Evolutionary conservation across 2,329 filamentous ascomycete genomes (phyloP), one percentile per base, ranked within the genome.

Genomic region (Aureobasidium zeae): DNA sequence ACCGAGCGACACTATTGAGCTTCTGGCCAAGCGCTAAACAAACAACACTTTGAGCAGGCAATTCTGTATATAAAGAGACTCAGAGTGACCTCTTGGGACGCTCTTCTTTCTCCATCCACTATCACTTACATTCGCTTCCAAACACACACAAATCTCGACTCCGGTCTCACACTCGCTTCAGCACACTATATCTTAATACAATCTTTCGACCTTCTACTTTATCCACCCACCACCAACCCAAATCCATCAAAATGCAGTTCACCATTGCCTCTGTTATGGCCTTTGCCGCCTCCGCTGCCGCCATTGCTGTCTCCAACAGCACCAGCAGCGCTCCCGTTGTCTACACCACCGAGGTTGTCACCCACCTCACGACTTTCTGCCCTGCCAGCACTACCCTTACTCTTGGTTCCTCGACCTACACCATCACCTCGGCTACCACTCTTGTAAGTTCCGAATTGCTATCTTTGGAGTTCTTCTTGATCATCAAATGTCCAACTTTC

Each of bases 201-300:
- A 37, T 32, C 21, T 11, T 9, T 32, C 33, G 16, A n/a, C 13
- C 41, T 36, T 44, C 36, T 43, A 7, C 28, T 17, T 24, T 17
- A 17, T 29, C 26, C 33, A 45, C 15, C n/a, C 33, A 36, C 25
- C 41, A 30, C 42, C 33, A 45, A 10, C 28, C 20, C 19, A 31
- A 38, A 15, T 28, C 17, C 22, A 51, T 60, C 66, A 71, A 63
- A 50, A 73, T 73, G 70, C 68, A 67, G 64, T 69, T 69, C 66
- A 62, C 68, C 52, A 52, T 49, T 42, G 48, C 49, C 63, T 45
- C 45, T 33, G 46, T 51, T 39, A 49, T 51, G 45, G 60, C 62
- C 52, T 53, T 68, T 47, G 65, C 60, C 48, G 53, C 47, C 50
- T 62, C 60, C 52, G 53, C 66, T 48, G 63, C 59, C 53, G 59